Conservation (phyloP, 208 protist genomes). For the Wallacemonas sp. region DNA sequence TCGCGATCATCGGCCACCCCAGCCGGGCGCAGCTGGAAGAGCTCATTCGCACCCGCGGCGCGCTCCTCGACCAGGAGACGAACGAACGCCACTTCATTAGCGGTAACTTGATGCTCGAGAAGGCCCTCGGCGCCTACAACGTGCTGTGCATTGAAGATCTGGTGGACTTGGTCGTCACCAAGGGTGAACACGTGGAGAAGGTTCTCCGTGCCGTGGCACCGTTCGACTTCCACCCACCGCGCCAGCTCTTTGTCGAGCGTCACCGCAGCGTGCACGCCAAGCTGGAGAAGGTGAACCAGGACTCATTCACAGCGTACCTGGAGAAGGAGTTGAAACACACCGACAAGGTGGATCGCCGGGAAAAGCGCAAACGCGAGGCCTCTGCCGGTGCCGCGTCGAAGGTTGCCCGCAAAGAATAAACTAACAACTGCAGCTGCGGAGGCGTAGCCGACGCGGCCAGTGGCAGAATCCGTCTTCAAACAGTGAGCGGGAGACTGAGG, state of each 20-base stretch:
- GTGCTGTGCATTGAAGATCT: constrained; percentile 90
- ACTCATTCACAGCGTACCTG: constrained; percentile 86
- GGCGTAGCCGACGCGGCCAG: too few relatives aligned
- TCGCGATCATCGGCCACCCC: constrained; percentile 79
- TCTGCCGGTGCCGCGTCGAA: constrained; percentile 8
- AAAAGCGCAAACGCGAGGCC: constrained; percentile 12
- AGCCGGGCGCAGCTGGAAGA: constrained; percentile 68
- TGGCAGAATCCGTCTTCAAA: too few relatives aligned
- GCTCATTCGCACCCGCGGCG: constrained; percentile 81
- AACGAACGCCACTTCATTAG: constrained; percentile 70
- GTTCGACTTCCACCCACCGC: constrained; percentile 90
- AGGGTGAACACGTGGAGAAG: constrained; percentile 62
- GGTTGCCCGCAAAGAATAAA: constrained; percentile 10
- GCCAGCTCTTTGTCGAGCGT: constrained; percentile 85
- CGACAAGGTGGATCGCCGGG: constrained; percentile 37
- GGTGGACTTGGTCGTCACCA: constrained; percentile 64
- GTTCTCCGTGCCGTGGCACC: constrained; percentile 73
- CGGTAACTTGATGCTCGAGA: constrained; percentile 86
- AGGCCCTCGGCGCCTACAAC: constrained; percentile 81
- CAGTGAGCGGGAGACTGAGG: too few relatives aligned
- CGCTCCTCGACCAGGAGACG: constrained; percentile 72
- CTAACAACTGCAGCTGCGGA: background rate
- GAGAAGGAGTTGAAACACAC: constrained; percentile 60
- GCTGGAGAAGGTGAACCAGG: constrained; percentile 77
- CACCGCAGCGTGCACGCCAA: constrained; percentile 83